These are phyloP conservation scores for Thermomyces lanuginosus DNA, from an alignment of 2,329 filamentous ascomycete species.

Conservation along the genomic window DNA sequence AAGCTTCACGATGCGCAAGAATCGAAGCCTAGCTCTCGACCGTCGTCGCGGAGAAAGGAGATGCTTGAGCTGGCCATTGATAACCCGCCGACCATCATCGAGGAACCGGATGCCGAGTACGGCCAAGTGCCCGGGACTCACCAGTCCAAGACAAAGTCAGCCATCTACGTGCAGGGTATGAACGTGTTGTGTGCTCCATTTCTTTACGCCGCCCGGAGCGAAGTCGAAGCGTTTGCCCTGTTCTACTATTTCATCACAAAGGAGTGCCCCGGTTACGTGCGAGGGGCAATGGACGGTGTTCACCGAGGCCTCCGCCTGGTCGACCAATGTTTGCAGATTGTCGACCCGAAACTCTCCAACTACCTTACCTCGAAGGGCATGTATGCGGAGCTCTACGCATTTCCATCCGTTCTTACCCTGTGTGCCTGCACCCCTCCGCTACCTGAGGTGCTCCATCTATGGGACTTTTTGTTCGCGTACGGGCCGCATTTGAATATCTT, in stretches of 20 bases:
- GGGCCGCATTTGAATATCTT: conserved; percentile 88
- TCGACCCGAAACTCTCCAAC: conserved; percentile 71
- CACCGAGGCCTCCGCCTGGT: conserved; percentile 82
- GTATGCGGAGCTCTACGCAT: conserved; percentile 88
- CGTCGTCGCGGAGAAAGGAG: conserved; percentile 33
- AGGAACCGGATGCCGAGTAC: conserved; percentile 31
- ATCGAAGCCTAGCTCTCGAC: conserved; percentile 21
- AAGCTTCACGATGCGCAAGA: conserved; percentile 64
- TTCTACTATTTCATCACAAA: conserved; percentile 76
- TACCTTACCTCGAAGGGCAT: conserved; percentile 77
- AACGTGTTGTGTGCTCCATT: conserved; percentile 95
- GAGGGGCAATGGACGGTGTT: conserved; percentile 92
- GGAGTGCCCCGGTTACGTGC: conserved; percentile 85
- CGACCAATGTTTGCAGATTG: conserved; percentile 78
- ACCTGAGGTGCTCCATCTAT: conserved; percentile 79
- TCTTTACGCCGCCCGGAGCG: conserved; percentile 82
- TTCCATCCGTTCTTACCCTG: conserved; percentile 83
- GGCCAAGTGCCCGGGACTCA: conserved; percentile 34
- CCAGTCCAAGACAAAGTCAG: conserved; percentile 47
- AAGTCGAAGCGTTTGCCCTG: conserved; percentile 83
- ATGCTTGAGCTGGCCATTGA: conserved; percentile 23
- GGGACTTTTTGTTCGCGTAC: conserved; percentile 96
- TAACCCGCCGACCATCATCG: conserved; percentile 22
- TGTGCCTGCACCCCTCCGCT: conserved; percentile 91
- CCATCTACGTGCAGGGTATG: conserved; percentile 96